phyloP scores from a whole-genome alignment of 495 filamentous ascomycete genomes.

The Penicillium simplicissimum region DNA sequence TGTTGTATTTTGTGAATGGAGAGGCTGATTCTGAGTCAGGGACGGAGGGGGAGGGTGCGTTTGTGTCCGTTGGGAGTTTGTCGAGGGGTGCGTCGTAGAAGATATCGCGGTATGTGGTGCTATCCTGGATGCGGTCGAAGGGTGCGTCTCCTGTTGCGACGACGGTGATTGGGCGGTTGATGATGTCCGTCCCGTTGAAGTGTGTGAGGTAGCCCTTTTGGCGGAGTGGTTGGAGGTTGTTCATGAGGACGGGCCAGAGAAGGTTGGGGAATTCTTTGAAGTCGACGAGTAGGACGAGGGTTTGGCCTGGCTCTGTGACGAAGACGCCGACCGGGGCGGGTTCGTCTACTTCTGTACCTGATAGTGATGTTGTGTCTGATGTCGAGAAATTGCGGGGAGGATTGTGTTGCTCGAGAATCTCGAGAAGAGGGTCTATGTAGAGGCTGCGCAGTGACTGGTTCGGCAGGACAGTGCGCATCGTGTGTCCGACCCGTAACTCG shows the following conservation, averaged over 20 bases:
- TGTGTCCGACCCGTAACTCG: constrained; percentile 55
- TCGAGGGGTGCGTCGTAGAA: constrained; percentile 71
- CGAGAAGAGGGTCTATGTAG: constrained; percentile 64
- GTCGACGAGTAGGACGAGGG: constrained; percentile 37
- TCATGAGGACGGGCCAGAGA: constrained; percentile 48
- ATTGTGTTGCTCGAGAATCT: constrained; percentile 24
- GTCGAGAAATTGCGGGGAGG: neutral
- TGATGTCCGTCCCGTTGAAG: constrained; percentile 46
- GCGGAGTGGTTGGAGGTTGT: constrained; percentile 57
- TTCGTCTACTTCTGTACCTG: neutral
- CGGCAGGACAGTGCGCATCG: constrained; percentile 8
- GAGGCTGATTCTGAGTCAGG: neutral
- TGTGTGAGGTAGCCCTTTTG: constrained; percentile 59
- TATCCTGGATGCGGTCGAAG: constrained; percentile 39
- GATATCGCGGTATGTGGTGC: constrained; percentile 56
- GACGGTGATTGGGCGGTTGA: constrained; percentile 62
- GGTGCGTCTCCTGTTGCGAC: constrained; percentile 68
- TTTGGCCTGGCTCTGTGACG: constrained; percentile 37
- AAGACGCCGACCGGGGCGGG: constrained; percentile 55
- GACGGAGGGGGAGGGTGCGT: neutral
- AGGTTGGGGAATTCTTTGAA: constrained; percentile 35
- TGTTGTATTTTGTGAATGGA: constrained; percentile 33
- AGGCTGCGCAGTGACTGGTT: constrained; percentile 49
- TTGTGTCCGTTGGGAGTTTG: constrained; percentile 26
- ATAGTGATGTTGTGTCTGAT: neutral